These are phyloP conservation scores for Flaveria sonorensis DNA, from an alignment of 129 eudicot genomes.

Conservation along the genomic window DNA sequence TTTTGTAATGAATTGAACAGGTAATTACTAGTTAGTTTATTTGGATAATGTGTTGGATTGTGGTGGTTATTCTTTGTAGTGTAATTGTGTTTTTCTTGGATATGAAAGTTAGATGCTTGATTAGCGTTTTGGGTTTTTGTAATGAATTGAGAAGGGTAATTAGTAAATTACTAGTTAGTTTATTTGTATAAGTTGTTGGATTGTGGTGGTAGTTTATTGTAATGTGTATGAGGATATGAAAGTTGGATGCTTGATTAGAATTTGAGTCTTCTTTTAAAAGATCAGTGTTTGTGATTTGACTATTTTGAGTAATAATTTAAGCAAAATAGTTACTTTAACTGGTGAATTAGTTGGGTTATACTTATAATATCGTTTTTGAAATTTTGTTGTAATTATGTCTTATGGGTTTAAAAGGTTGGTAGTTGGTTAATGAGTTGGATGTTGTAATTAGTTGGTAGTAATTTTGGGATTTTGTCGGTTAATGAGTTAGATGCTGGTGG, in stretches of 20 bases:
- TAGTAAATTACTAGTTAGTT: not conserved
- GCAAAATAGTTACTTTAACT: not conserved
- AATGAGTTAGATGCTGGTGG: not conserved
- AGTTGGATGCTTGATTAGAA: not conserved
- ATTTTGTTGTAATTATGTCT: not conserved
- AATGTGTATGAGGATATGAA: not conserved
- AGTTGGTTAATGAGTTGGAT: not conserved
- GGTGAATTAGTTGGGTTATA: not conserved
- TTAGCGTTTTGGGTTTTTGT: not conserved
- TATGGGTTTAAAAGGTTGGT: slow-evolving; percentile 1
- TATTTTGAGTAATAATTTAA: not conserved
- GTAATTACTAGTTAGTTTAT: no score
- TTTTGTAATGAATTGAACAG: no score
- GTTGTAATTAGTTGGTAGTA: not conserved
- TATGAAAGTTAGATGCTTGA: not conserved
- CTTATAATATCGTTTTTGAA: no score
- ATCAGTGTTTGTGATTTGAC: not conserved
- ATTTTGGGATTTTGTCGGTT: not conserved
- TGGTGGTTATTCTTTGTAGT: no score
- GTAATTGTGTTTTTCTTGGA: no score
- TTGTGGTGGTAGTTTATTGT: not conserved
- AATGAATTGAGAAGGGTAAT: not conserved
- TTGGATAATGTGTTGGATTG: no score
- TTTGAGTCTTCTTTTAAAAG: not conserved
- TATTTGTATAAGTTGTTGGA: not conserved